phyloP scores from a whole-genome alignment of 2,329 filamentous ascomycete species.

The Balansia obtecta region DNA sequence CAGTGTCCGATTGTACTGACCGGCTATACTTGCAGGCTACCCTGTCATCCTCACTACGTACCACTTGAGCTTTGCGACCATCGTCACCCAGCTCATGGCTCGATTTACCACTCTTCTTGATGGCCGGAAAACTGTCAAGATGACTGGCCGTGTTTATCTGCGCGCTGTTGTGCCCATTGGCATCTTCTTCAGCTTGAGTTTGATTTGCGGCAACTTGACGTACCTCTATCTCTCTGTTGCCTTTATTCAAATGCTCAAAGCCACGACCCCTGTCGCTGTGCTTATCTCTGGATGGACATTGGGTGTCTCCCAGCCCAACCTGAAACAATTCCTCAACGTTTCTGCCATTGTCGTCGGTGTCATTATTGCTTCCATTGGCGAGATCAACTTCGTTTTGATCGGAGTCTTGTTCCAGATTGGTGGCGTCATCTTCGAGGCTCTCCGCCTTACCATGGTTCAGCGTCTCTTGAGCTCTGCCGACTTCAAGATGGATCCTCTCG shows the following conservation, averaged over 20 bases:
- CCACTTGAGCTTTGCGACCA: slow-evolving; percentile 83
- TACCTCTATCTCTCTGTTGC: slow-evolving; percentile 92
- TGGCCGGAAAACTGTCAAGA: slow-evolving; percentile 90
- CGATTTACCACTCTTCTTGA: slow-evolving; percentile 83
- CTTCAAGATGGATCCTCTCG: slow-evolving; percentile 86
- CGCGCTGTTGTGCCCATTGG: slow-evolving; percentile 91
- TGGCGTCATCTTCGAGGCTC: slow-evolving; percentile 71
- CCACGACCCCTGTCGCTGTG: slow-evolving; percentile 88
- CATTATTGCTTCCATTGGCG: slow-evolving; percentile 84
- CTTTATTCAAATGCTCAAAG: slow-evolving; percentile 99
- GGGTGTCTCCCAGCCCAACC: slow-evolving; percentile 69
- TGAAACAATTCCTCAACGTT: slow-evolving; percentile 84
- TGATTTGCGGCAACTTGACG: slow-evolving; percentile 93
- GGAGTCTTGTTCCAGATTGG: slow-evolving; percentile 70
- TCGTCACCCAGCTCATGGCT: slow-evolving; percentile 89
- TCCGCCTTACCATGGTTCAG: slow-evolving; percentile 75
- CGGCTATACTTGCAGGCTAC: slow-evolving; percentile 33
- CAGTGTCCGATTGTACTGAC: neutral
- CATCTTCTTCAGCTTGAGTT: slow-evolving; percentile 85
- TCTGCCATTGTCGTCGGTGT: slow-evolving; percentile 92
- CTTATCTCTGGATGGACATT: slow-evolving; percentile 81
- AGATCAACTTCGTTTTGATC: slow-evolving; percentile 80
- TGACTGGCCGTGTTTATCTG: slow-evolving; percentile 89
- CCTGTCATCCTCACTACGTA: slow-evolving; percentile 86
- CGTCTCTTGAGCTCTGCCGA: slow-evolving; percentile 68